Base-by-base conservation (phyloP, 306 rosid species). In the Trifolium fragiferum region DNA sequence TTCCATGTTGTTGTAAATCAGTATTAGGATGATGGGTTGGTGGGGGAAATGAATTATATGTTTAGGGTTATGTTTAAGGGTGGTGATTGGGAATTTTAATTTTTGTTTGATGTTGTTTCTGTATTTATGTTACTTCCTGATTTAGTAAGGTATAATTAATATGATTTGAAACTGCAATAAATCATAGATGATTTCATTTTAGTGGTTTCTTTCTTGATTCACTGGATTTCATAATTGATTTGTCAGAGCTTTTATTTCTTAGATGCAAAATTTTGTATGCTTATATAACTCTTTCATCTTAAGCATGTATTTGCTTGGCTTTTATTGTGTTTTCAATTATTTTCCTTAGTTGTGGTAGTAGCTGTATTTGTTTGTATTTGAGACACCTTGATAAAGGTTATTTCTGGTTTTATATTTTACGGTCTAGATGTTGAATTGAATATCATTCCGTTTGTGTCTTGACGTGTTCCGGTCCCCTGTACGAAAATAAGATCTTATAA, bases 351-450 rank as follows among this genome's bases (percentile, higher is more conserved):
- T 47, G 13, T 37, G 51, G 51, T 38, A 27, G 30, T 18, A 43
- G 30, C 49, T 76, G 9, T 65, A 32, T 63, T 66, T 65, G 21
- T 63, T 66, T 67, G 72, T 67, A 58, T 38, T 51, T 35, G 23
- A 55, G 50, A 25, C 30, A 49, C 43, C 66, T 40, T 77, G 50
- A 16, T 66, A 20, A 76, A 76, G 58, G 19, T 65, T 6, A 33
- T 46, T 64, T 75, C 23, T 69, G 46, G 40, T 70, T 76, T 70
- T 64, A 23, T 35, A 35, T 10, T 33, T 57, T 46, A n/a, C 66
- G 66, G 78, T 66, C 44, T 72, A 4, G 23, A 67, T 67, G 68
- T 59, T 74, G 64, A 74, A 80, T 46, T 74, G 57, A 74, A 80
- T 46, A 8, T 62, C 73, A 21, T 74, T 61, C 65, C 61, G 59